phyloP scores from a whole-genome alignment of 495 filamentous ascomycete genomes.

The Jackrogersella minutella region DNA sequence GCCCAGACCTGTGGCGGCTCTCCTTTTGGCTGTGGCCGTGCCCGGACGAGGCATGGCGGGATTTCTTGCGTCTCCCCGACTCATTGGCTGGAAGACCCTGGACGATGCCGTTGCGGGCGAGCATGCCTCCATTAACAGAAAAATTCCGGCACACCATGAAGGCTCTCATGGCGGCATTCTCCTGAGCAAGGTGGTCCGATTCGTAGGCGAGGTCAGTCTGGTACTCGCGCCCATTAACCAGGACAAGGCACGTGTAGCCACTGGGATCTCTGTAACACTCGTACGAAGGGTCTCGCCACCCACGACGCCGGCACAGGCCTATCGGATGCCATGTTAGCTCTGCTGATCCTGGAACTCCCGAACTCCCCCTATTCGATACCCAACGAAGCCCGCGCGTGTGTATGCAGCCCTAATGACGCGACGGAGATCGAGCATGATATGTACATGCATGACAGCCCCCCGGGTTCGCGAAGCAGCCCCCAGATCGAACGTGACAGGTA shows the following conservation, averaged over 20 bases:
- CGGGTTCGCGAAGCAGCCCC: constrained; percentile 31
- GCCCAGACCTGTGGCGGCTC: constrained; percentile 55
- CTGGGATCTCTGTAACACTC: constrained; percentile 74
- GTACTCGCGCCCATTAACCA: constrained; percentile 97
- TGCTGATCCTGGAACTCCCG: constrained; percentile 45
- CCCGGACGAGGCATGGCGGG: constrained; percentile 54
- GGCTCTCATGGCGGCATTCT: constrained; percentile 95
- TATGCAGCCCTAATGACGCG: constrained; percentile 49
- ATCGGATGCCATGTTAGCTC: constrained; percentile 57
- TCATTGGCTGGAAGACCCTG: constrained; percentile 82
- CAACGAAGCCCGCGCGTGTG: constrained; percentile 39
- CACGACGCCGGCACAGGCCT: constrained; percentile 96
- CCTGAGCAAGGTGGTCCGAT: constrained; percentile 81
- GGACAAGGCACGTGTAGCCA: constrained; percentile 89
- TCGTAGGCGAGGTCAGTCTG: constrained; percentile 86
- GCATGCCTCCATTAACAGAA: constrained; percentile 96
- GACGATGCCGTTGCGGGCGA: constrained; percentile 78
- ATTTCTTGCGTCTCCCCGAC: constrained; percentile 57
- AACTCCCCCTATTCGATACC: constrained; percentile 41
- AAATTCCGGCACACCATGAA: constrained; percentile 99
- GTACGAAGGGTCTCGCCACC: constrained; percentile 93
- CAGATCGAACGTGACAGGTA: constrained; percentile 24
- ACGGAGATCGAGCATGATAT: constrained; percentile 43
- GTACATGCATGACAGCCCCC: constrained; percentile 58
- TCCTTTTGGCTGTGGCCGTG: constrained; percentile 49